Percentiles rank a stretch among this genome's conserved stretches.
phyloP scores from a whole-genome alignment of 2,329 filamentous ascomycete genomes.

The Claviceps quebecensis region DNA sequence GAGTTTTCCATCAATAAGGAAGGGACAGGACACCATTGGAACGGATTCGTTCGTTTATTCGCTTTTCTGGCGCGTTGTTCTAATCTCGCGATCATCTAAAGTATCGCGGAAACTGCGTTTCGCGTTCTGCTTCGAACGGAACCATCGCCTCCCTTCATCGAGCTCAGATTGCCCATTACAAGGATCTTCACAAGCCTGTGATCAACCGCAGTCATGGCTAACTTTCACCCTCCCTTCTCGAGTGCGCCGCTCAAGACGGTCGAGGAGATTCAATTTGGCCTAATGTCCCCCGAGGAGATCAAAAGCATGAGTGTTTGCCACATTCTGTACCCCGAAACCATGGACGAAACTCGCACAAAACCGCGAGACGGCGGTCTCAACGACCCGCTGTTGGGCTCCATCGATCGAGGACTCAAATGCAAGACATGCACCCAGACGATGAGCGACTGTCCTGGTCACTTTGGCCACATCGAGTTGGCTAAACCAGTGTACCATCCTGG shows the following conservation, averaged over 20 bases:
- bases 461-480: slow-evolving; percentile 95
- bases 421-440: slow-evolving; percentile 93
- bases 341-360: slow-evolving; percentile 89
- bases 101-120: slow-evolving; percentile 2
- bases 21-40: slow-evolving; percentile 12
- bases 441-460: slow-evolving; percentile 92
- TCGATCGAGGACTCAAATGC: slow-evolving; percentile 91
- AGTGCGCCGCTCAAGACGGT: slow-evolving; percentile 94
- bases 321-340: slow-evolving; percentile 96
- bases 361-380: slow-evolving; percentile 87
- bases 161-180: slow-evolving; percentile 6
- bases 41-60: slow-evolving; percentile 10
- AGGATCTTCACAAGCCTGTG: not conserved
- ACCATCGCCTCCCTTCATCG: slow-evolving; percentile 2
- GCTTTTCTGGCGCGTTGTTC: slow-evolving; percentile 11
- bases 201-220: slow-evolving; percentile 58
- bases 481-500: slow-evolving; percentile 90
- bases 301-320: slow-evolving; percentile 97
- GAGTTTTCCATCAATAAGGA: slow-evolving; percentile 20
- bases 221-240: slow-evolving; percentile 79
- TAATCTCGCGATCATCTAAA: not conserved
- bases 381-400: slow-evolving; percentile 88
- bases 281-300: slow-evolving; percentile 96
- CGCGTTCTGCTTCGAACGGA: slow-evolving; percentile 7
- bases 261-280: slow-evolving; percentile 97